These are phyloP conservation scores for Apiospora arundinis DNA, from an alignment of 2,329 filamentous ascomycete genomes.

Conservation along the genomic window DNA sequence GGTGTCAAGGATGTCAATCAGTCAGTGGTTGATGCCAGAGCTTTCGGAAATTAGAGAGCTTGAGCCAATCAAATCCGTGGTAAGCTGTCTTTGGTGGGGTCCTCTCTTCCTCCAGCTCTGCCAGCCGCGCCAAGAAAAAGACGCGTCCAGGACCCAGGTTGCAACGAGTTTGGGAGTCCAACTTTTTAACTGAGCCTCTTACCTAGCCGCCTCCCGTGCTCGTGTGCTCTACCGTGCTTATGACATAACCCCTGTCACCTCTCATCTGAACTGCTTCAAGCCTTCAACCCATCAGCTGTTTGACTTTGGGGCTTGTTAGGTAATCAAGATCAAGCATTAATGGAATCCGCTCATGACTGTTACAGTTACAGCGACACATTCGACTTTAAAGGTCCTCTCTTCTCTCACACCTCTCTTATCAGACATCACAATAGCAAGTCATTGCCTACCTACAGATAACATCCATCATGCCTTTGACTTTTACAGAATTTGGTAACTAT, in stretches of 20 bases:
- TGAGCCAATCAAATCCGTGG: conserved; percentile 11
- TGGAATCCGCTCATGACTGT: too few relatives aligned
- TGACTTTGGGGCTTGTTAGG: not conserved
- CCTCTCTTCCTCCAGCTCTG: not conserved
- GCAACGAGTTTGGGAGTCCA: not conserved
- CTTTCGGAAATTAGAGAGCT: conserved; percentile 16
- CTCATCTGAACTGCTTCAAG: not conserved
- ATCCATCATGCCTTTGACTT: not conserved
- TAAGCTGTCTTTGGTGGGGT: not conserved
- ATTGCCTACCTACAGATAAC: not conserved
- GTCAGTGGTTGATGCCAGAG: conserved; percentile 3
- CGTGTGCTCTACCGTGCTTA: too few relatives aligned
- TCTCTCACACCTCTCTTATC: too few relatives aligned
- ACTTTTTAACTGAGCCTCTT: not conserved
- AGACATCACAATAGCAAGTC: not conserved
- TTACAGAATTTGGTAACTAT: not conserved
- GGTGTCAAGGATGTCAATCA: not conserved
- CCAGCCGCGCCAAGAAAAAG: conserved; percentile 17
- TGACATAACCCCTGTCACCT: conserved; percentile 9
- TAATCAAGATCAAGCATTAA: too few relatives aligned
- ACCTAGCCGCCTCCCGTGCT: too few relatives aligned
- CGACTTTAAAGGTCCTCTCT: too few relatives aligned
- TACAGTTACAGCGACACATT: too few relatives aligned
- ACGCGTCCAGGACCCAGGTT: conserved; percentile 11
- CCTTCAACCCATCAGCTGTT: not conserved